These are phyloP conservation scores for Brasilioporus rufonigricans DNA, from an alignment of 768 basidiomycete species.

Conservation along the genomic window DNA sequence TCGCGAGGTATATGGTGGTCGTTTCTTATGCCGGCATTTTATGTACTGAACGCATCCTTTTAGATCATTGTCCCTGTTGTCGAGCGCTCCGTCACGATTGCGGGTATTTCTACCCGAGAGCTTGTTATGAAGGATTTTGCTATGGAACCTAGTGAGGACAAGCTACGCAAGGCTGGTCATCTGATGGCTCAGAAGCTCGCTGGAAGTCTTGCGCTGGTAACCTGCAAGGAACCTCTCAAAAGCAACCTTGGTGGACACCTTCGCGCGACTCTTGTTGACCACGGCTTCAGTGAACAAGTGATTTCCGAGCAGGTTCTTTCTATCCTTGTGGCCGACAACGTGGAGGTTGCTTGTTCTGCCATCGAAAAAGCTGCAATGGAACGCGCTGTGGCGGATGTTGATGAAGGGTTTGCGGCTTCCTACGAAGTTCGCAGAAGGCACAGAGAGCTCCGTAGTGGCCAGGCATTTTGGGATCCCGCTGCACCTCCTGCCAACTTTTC, in stretches of 20 bases:
- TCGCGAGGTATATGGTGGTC: constrained; percentile 64
- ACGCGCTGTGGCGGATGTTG: constrained; percentile 87
- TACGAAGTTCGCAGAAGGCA: constrained; percentile 85
- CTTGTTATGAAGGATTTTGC: constrained; percentile 95
- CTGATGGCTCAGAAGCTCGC: constrained; percentile 97
- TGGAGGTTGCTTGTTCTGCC: constrained; percentile 89
- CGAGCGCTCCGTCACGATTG: constrained; percentile 96
- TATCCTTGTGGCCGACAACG: constrained; percentile 85
- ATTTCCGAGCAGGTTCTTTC: constrained; percentile 78
- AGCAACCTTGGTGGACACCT: constrained; percentile 89
- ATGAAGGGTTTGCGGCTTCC: constrained; percentile 80
- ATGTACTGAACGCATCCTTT: not conserved
- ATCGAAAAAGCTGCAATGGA: constrained; percentile 99
- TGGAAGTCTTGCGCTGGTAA: constrained; percentile 93
- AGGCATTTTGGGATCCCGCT: constrained; percentile 87
- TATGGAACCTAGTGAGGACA: constrained; percentile 87
- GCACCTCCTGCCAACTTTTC: constrained; percentile 70
- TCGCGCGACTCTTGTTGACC: constrained; percentile 77
- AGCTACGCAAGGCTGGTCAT: constrained; percentile 88
- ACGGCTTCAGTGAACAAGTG: constrained; percentile 87
- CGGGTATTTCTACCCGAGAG: constrained; percentile 95
- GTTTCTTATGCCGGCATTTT: not conserved
- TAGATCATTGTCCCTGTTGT: constrained; percentile 97
- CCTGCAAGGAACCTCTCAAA: constrained; percentile 95
- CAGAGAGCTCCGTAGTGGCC: constrained; percentile 72